Evolutionary conservation across 257 asterid species (phyloP).

Genomic region (Capsicum rhomboideum): DNA sequence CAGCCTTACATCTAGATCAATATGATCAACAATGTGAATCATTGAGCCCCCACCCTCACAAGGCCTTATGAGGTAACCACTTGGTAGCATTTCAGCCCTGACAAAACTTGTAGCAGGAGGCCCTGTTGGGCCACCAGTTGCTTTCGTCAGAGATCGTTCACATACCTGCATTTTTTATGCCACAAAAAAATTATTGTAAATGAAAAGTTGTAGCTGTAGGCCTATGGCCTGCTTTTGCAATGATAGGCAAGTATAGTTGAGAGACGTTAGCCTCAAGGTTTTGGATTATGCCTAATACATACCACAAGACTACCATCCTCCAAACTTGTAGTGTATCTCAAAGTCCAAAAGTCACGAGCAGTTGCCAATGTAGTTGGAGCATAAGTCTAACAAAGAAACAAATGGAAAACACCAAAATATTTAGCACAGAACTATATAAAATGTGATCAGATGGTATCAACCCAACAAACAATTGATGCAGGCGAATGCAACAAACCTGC

Average conservation of each 20-base stretch:
- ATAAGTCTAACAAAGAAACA: slow-evolving; percentile 42
- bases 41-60: slow-evolving; percentile 98
- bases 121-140: slow-evolving; percentile 84
- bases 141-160: slow-evolving; percentile 75
- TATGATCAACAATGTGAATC: slow-evolving; percentile 85
- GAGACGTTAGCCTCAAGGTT: background rate
- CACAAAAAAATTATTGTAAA: background rate
- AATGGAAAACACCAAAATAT: background rate
- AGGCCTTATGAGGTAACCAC: slow-evolving; percentile 83
- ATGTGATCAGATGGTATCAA: background rate
- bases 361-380: slow-evolving; percentile 95
- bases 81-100: slow-evolving; percentile 87
- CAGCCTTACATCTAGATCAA: slow-evolving; percentile 64
- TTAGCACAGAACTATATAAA: background rate
- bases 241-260: background rate
- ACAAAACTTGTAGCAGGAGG: slow-evolving; percentile 67
- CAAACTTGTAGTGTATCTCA: slow-evolving; percentile 70
- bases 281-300: slow-evolving; percentile 2
- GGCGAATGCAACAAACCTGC: slow-evolving; percentile 42
- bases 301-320: slow-evolving; percentile 99
- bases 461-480: background rate
- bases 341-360: slow-evolving; percentile 92
- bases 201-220: background rate
- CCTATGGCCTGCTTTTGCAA: background rate
- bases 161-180: slow-evolving; percentile 47